These are phyloP conservation scores for Chondrus crispus DNA, from an alignment of 23 red algal genomes.

Conservation along the genomic window DNA sequence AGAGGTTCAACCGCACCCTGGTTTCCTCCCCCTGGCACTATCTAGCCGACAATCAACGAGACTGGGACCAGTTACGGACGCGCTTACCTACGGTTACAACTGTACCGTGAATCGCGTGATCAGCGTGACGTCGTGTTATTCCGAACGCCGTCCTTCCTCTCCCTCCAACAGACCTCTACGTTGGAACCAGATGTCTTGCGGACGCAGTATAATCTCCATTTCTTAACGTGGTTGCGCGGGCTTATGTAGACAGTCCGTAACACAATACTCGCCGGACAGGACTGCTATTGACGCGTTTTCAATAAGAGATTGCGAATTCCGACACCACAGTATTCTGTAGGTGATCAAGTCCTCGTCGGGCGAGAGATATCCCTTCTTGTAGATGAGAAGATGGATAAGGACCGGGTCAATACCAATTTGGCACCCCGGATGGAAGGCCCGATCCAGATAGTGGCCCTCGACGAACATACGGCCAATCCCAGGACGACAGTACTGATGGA, in stretches of 20 bases:
- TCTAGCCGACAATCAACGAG: background rate
- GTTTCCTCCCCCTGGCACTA: background rate
- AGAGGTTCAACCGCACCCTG: constrained; percentile 21
- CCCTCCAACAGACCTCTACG: background rate
- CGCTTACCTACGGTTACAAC: constrained; percentile 22
- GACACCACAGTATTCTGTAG: too few relatives aligned
- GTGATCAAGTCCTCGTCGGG: too few relatives aligned
- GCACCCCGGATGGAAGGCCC: too few relatives aligned
- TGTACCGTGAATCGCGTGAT: background rate
- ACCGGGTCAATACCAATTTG: too few relatives aligned
- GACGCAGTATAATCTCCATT: background rate
- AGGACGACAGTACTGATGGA: too few relatives aligned
- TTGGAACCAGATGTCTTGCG: background rate
- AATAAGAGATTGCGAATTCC: background rate
- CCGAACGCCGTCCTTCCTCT: background rate
- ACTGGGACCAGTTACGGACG: constrained; percentile 4
- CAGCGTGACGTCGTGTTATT: background rate
- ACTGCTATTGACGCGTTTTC: background rate
- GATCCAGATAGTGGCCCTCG: too few relatives aligned
- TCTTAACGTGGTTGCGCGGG: background rate
- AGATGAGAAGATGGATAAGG: too few relatives aligned
- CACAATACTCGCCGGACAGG: background rate
- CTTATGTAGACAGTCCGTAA: background rate
- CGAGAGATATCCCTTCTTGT: too few relatives aligned
- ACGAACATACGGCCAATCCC: too few relatives aligned